Base-by-base conservation (phyloP, 2,329 filamentous ascomycete species). In the Trichoderma sp. region DNA sequence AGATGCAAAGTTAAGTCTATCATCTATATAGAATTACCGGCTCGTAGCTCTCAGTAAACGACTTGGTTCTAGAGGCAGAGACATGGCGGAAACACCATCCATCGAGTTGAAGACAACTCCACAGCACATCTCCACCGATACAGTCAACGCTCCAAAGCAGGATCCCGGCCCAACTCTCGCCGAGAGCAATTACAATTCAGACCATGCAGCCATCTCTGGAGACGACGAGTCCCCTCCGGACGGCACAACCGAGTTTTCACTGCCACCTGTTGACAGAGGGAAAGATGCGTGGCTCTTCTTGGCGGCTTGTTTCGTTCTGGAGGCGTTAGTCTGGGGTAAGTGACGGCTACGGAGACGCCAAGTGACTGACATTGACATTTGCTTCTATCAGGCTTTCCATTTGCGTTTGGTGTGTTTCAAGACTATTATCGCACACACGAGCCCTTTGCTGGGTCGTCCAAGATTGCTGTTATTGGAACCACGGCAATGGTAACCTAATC, bases 331-430 rank as follows among this genome's bases (percentile, higher is more conserved):
- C 5, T 79, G 78, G 78, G 78, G 78, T 77, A 60, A 63, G 69
- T 69, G 65, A 43, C 24, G 5, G 14, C 14, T 14, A 16, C 37
- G 8, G 16, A 8, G 7, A 52, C 10, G 18, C 39, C 30, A 11
- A 21, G 26, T 49, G 16, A 16, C 21, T 32, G 24, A 21, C 34
- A 16, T 52, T n/a, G n/a, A 30, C 2, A 46, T n/a, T 55, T 32
- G 16, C 11, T 32, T 49, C 39, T 21, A 2, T n/a, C 24, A 90
- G 88, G 88, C 2, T 90, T 91, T 69, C 85, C 87, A 0, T 87
- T 87, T 67, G 83, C 87, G 1, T 91, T 87, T 73, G 89, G 89
- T 56, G 83, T 91, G 39, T 91, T 91, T 74, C 88, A 90, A 74
- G 83, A 87, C 58, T 89, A 89, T 76, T 91, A 91, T 76, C 84